Conservation (phyloP, 495 filamentous ascomycete genomes). For the Mytilinidion resinicola region DNA sequence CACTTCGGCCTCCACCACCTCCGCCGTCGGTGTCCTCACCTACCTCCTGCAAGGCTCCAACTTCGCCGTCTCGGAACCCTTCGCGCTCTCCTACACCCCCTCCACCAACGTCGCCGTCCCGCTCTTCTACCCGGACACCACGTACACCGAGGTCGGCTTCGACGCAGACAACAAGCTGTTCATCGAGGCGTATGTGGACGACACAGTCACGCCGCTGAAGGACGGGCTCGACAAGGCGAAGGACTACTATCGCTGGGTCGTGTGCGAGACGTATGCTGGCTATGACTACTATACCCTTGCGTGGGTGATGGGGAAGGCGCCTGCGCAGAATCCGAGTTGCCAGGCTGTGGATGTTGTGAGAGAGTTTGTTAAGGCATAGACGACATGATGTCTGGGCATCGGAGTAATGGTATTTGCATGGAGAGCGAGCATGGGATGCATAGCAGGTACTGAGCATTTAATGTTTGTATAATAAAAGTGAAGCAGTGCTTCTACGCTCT, state of each 20-base stretch:
- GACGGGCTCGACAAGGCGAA: slow-evolving; percentile 3
- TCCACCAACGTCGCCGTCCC: slow-evolving; percentile 49
- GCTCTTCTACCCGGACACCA: slow-evolving; percentile 38
- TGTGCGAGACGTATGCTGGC: slow-evolving; percentile 47
- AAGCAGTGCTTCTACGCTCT: no score
- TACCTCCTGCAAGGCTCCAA: slow-evolving; percentile 40
- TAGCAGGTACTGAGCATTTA: no score
- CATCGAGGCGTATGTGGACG: slow-evolving; percentile 43
- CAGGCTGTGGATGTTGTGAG: slow-evolving; percentile 42
- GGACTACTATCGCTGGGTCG: slow-evolving; percentile 43
- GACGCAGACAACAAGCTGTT: slow-evolving; percentile 40
- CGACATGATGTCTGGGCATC: no score
- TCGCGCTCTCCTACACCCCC: slow-evolving; percentile 40
- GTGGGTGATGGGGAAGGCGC: slow-evolving; percentile 41
- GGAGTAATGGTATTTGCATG: no score
- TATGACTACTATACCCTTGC: slow-evolving; percentile 50
- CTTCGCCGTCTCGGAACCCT: slow-evolving; percentile 33
- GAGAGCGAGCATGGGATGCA: no score
- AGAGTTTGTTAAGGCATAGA: slow-evolving; percentile 13
- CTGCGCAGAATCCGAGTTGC: slow-evolving; percentile 54
- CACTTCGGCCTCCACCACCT: slow-evolving; percentile 20
- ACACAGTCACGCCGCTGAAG: slow-evolving; percentile 37
- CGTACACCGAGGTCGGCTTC: slow-evolving; percentile 38
- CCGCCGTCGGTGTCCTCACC: slow-evolving; percentile 38
- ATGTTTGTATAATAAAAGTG: no score